Base-by-base conservation (phyloP, 176 grass and related monocot genomes). In the Ananas comosus region DNA sequence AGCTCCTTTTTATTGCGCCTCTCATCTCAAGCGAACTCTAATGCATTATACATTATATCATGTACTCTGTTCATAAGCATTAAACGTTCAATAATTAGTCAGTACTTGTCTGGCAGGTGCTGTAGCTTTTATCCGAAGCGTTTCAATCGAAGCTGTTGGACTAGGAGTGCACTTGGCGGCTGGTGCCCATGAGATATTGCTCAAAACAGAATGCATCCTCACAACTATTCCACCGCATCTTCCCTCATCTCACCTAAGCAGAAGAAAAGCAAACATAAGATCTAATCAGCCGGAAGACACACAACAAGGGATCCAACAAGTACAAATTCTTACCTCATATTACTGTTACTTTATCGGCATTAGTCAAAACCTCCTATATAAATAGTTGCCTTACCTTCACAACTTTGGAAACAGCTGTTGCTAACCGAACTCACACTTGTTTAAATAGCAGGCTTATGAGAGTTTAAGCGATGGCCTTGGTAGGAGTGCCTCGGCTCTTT, bases 131-230 rank as follows among this genome's bases (percentile, higher is more conserved):
- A 74, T 99, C 58, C 92, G 87, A 83, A 99, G 89, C 69, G 64
- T 99, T 49, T 88, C 89, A 33, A 85, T 93, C 24, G 94, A 99
- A 88, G 89, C 94, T 65, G 84, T 97, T 76, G 89, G 89, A 3
- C 76, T 97, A 61, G 94, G 94, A 57, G 89, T 97, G 68, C 94
- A 97, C 85, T 87, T 97, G 77, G 94, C 87, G 52, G 84, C 84
- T 18, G 94, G 89, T 74, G 89, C 89, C 74, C 94, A 97, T 81
- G 94, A 93, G 53, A 86, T 97, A 66, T 81, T 97, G 79, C 67
- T 76, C 42, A 92, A 90, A 73, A 88, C 94, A 76, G 94, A 97
- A 79, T 70, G 28, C n/a, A 74, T 88, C 22, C 80, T 97, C 65
- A 75, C 89, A 49, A 73, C 83, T 66, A 64, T 76, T 76, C 93